A percentile compares a stretch with the other conserved stretches of the same genome.
Evolutionary conservation across 2,329 filamentous ascomycete genomes (phyloP).

Genomic region (Fusarium avenaceum): DNA sequence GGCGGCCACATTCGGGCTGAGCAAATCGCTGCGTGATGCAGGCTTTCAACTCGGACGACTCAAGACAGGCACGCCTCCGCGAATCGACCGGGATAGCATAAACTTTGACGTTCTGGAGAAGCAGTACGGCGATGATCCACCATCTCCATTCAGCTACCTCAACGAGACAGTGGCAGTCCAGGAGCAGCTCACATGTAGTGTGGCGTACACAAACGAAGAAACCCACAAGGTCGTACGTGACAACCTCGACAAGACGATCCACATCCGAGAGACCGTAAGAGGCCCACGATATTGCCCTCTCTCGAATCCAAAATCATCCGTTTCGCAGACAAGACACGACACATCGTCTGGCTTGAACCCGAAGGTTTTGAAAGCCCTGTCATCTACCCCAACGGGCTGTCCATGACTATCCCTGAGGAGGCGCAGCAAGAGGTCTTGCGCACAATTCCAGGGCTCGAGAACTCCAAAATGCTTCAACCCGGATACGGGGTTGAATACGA

Average conservation of each 20-base stretch:
- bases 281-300: constrained; percentile 94
- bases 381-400: constrained; percentile 96
- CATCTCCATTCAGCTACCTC: constrained; percentile 91
- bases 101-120: constrained; percentile 78
- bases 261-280: constrained; percentile 94
- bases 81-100: constrained; percentile 85
- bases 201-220: constrained; percentile 86
- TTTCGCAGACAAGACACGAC: constrained; percentile 82
- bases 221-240: constrained; percentile 87
- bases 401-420: constrained; percentile 93
- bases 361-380: constrained; percentile 92
- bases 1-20: constrained; percentile 90
- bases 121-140: constrained; percentile 87
- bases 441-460: constrained; percentile 88
- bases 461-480: constrained; percentile 91
- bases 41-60: constrained; percentile 90
- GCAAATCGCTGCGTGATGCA: constrained; percentile 88
- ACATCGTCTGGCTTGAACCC: constrained; percentile 97
- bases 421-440: constrained; percentile 88
- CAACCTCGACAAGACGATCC: constrained; percentile 95
- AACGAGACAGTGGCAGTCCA: constrained; percentile 83
- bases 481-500: constrained; percentile 99
- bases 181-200: constrained; percentile 87
- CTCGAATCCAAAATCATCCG: constrained; percentile 93
- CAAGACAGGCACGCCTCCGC: constrained; percentile 95